These are phyloP conservation scores for Microcos paniculata DNA, from an alignment of 345 rosid species.

Conservation along the genomic window DNA sequence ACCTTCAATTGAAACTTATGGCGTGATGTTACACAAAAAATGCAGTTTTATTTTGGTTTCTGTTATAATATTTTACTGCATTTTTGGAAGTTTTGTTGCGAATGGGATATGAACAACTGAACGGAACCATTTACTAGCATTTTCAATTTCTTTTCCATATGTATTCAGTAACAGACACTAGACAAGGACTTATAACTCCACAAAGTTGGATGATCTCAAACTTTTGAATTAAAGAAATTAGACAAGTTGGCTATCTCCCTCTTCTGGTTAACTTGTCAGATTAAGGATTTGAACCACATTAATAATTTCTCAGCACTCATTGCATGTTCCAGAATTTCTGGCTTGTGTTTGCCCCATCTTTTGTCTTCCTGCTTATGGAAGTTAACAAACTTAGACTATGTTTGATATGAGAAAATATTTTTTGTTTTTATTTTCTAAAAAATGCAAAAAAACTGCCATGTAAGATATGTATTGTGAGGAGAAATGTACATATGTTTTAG, in stretches of 20 bases:
- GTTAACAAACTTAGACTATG: too few species aligned
- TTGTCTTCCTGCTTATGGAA: background rate
- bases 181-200: background rate
- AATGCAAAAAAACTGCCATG: too few species aligned
- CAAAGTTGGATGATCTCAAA: background rate
- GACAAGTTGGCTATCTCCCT: background rate
- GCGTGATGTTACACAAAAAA: background rate
- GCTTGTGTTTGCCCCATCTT: background rate
- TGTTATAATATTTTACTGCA: too few species aligned
- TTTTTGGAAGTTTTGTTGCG: too few species aligned
- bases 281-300: background rate
- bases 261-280: background rate
- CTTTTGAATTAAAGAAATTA: background rate
- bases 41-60: background rate
- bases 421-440: too few species aligned
- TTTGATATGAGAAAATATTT: too few species aligned
- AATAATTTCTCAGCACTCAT: background rate
- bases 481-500: too few species aligned
- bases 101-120: too few species aligned
- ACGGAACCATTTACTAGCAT: too few species aligned
- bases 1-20: background rate
- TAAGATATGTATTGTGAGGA: too few species aligned
- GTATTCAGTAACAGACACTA: background rate
- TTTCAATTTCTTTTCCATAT: background rate
- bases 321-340: background rate